Conservation (phyloP, 148 eudicot species). For the Cornus kousa region DNA sequence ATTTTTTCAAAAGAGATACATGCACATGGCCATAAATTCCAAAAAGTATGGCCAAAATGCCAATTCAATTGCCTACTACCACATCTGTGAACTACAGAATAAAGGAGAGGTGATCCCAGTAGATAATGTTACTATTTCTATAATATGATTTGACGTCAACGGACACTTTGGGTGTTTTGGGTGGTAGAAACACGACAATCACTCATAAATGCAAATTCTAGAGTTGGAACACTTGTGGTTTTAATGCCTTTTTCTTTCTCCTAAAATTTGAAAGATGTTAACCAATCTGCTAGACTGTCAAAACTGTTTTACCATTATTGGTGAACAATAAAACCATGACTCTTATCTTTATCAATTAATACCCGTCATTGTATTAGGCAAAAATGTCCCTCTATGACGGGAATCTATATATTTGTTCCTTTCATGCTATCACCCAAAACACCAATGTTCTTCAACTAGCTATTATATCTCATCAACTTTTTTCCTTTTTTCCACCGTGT, state of each 20-base stretch:
- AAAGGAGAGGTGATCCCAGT: too few relatives aligned
- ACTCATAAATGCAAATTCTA: not conserved
- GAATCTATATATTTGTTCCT: not conserved
- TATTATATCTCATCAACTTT: not conserved
- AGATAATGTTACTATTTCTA: too few relatives aligned
- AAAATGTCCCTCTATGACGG: not conserved
- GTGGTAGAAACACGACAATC: not conserved
- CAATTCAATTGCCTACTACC: too few relatives aligned
- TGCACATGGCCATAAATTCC: too few relatives aligned
- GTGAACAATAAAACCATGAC: too few relatives aligned
- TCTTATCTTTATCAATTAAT: too few relatives aligned
- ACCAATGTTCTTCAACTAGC: not conserved
- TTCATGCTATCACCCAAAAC: not conserved
- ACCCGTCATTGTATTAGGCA: too few relatives aligned
- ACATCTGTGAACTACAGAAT: too few relatives aligned
- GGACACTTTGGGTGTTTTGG: not conserved
- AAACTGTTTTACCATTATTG: not conserved
- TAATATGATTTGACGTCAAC: too few relatives aligned
- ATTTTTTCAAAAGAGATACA: too few relatives aligned
- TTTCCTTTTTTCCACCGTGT: not conserved
- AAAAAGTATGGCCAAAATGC: too few relatives aligned
- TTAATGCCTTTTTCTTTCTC: not conserved
- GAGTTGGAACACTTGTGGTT: not conserved
- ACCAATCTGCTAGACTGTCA: not conserved
- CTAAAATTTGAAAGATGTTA: not conserved